phyloP scores from a whole-genome alignment of 441 rosid species.

The Bruguiera hainesii region DNA sequence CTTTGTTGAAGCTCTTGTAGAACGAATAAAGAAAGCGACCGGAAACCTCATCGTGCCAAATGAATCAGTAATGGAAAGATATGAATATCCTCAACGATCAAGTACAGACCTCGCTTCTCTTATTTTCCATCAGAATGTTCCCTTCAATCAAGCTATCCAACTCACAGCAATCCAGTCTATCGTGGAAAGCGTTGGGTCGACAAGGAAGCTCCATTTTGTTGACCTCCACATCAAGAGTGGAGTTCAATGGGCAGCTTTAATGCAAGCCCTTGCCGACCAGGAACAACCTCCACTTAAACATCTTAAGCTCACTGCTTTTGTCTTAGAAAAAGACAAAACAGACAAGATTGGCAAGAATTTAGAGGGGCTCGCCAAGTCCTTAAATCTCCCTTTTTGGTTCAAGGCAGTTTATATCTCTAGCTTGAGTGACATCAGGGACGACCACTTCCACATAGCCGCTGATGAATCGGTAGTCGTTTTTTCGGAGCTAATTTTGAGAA shows the following conservation, averaged over 20 bases:
- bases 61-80: background rate
- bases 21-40: background rate
- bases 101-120: background rate
- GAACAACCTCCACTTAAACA: constrained; percentile 13
- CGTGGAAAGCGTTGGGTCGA: constrained; percentile 19
- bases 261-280: constrained; percentile 30
- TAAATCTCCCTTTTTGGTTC: background rate
- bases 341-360: background rate
- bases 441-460: background rate
- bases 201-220: constrained; percentile 31
- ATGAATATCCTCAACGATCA: background rate
- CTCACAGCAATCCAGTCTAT: constrained; percentile 23
- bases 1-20: background rate
- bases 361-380: background rate
- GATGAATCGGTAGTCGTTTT: constrained; percentile 23
- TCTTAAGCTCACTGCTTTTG: background rate
- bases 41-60: background rate
- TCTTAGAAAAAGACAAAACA: background rate
- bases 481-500: background rate
- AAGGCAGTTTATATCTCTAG: background rate
- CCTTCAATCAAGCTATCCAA: background rate
- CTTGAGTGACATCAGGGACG: background rate
- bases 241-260: constrained; percentile 33
- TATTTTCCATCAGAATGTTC: background rate
- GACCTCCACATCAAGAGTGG: constrained; percentile 39